Evolutionary conservation across 352 stramenopile species (phyloP).

Genomic region (Halophytophthora batemanensis): DNA sequence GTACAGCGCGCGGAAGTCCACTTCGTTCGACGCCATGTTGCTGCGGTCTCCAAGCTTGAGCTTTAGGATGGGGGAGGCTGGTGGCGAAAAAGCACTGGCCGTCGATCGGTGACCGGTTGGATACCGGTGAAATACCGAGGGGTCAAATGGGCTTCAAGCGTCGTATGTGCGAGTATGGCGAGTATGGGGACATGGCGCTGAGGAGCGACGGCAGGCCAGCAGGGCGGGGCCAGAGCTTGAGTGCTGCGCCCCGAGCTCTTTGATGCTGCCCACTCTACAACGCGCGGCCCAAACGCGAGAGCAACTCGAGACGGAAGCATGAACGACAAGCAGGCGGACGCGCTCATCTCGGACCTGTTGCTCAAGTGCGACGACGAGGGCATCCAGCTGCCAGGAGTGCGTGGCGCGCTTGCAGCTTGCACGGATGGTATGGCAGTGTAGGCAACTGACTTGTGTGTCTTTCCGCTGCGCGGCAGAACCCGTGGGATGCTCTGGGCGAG

Average conservation of each 20-base stretch:
- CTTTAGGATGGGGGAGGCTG: no score
- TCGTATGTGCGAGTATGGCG: constrained; percentile 18
- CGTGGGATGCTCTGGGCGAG: constrained; percentile 40
- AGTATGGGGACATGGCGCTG: constrained; percentile 5
- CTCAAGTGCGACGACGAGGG: constrained; percentile 58
- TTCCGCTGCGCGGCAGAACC: constrained; percentile 19
- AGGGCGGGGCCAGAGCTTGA: no score
- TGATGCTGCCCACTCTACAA: not conserved
- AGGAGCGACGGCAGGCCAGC: not conserved
- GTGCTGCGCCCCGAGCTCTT: no score
- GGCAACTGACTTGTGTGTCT: not conserved
- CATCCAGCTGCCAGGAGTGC: constrained; percentile 40
- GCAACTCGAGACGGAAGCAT: constrained; percentile 21
- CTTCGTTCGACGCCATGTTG: constrained; percentile 41
- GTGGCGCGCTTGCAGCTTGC: not conserved
- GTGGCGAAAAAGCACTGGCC: no score
- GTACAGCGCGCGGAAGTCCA: constrained; percentile 86
- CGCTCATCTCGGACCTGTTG: constrained; percentile 56
- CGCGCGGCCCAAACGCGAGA: not conserved
- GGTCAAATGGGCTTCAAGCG: no score
- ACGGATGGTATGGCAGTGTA: not conserved
- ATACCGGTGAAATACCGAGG: no score
- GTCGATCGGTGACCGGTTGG: no score
- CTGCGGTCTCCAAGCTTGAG: no score
- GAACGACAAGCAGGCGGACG: constrained; percentile 51